Percentiles rank a stretch among this genome's conserved stretches.
Evolutionary conservation across 768 basidiomycete species (phyloP).

Genomic region (Hortiboletus campestris): DNA sequence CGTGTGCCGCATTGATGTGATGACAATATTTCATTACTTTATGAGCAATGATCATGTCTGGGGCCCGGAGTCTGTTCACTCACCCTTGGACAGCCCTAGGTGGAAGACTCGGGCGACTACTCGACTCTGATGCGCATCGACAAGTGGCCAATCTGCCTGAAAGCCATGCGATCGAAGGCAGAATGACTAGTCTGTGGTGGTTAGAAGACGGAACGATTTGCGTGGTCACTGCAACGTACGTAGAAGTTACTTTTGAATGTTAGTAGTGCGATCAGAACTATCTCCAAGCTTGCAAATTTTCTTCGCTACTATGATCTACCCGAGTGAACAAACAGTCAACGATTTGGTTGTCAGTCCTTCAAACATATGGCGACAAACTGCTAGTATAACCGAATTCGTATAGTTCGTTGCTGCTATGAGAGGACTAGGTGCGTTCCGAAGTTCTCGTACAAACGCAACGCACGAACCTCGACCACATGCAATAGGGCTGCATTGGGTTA

Average conservation of each 20-base stretch:
- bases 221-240: slow-evolving; percentile 3
- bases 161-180: not conserved
- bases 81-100: not conserved
- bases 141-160: not conserved
- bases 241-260: not conserved
- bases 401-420: slow-evolving; percentile 1
- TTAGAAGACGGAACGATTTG: not conserved
- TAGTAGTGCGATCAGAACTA: not conserved
- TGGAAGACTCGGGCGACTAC: slow-evolving; percentile 3
- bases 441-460: not conserved
- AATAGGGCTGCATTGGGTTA: slow-evolving; percentile 9
- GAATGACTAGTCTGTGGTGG: not conserved
- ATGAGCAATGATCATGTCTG: not conserved
- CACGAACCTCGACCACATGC: not conserved
- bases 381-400: not conserved
- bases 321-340: not conserved
- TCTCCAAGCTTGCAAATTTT: slow-evolving; percentile 5
- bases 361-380: not conserved
- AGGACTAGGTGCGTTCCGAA: slow-evolving; percentile 1
- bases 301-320: slow-evolving; percentile 8
- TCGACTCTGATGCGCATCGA: not conserved
- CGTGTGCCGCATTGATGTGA: not conserved
- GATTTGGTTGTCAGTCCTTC: slow-evolving; percentile 6
- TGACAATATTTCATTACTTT: not conserved
- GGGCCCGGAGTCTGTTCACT: not conserved